A percentile compares a stretch with the other conserved stretches of the same genome.
These are phyloP conservation scores for Kockovaella imperatae DNA, from an alignment of 768 basidiomycete species.

Conservation along the genomic window DNA sequence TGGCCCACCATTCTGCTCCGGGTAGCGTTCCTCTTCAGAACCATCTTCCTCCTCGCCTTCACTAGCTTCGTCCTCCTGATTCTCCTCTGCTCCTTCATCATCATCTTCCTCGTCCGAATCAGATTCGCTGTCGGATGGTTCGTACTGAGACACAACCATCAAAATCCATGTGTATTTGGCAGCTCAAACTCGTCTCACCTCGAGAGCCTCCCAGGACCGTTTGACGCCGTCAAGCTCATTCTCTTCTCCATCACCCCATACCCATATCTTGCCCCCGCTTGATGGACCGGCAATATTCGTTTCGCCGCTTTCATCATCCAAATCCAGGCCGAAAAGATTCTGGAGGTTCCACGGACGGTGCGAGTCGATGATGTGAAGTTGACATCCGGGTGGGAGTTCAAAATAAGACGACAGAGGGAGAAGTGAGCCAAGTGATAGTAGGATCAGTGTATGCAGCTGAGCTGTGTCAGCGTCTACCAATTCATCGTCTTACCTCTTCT, in stretches of 20 bases:
- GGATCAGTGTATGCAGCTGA: conserved; percentile 65
- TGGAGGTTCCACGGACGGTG: conserved; percentile 79
- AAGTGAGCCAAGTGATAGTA: conserved; percentile 85
- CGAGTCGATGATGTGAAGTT: conserved; percentile 92
- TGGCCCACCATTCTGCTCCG: conserved; percentile 12
- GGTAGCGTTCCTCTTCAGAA: conserved; percentile 2
- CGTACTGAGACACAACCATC: conserved; percentile 52
- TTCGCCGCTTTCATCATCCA: conserved; percentile 39
- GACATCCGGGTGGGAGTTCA: conserved; percentile 47
- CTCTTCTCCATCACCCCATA: conserved; percentile 89
- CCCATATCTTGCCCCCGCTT: conserved; percentile 60
- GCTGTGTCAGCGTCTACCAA: neutral
- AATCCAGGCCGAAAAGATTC: conserved; percentile 60
- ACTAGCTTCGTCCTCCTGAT: conserved; percentile 28
- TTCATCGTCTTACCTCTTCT: conserved; percentile 53
- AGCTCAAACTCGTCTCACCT: conserved; percentile 49
- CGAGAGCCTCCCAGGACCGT: conserved; percentile 74
- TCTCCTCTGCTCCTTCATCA: conserved; percentile 50
- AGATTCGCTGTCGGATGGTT: conserved; percentile 54
- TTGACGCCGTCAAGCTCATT: conserved; percentile 62
- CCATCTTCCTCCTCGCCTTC: conserved; percentile 13
- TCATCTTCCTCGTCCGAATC: conserved; percentile 49
- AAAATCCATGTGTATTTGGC: neutral
- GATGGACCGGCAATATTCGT: conserved; percentile 29
- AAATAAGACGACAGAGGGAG: conserved; percentile 65